Percentiles rank a stretch among this genome's conserved stretches.
phyloP scores from a whole-genome alignment of 805 yeast species.

The Saitoella complicata region DNA sequence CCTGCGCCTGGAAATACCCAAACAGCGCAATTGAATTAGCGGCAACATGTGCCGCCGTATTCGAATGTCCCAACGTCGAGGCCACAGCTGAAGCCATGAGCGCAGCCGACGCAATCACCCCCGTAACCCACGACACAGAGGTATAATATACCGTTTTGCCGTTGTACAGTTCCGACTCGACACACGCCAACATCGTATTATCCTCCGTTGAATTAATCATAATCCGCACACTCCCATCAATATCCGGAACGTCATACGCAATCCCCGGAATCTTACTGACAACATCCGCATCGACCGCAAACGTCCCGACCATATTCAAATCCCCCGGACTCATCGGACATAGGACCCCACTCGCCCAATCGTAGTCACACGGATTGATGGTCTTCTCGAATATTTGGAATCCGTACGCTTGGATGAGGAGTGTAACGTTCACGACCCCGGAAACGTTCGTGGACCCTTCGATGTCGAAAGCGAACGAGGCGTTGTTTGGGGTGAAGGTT shows the following conservation, averaged over 20 bases:
- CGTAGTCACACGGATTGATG: slow-evolving; percentile 49
- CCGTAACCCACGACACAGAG: slow-evolving; percentile 92
- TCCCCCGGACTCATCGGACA: slow-evolving; percentile 87
- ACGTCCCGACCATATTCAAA: slow-evolving; percentile 46
- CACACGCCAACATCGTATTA: slow-evolving; percentile 61
- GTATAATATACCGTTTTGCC: slow-evolving; percentile 88
- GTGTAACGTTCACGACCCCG: slow-evolving; percentile 50
- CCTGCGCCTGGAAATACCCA: slow-evolving; percentile 84
- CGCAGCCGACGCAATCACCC: slow-evolving; percentile 78
- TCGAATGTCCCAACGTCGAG: slow-evolving; percentile 74
- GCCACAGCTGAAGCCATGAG: slow-evolving; percentile 73
- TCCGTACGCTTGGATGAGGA: slow-evolving; percentile 67
- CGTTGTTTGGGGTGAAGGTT: slow-evolving; percentile 47
- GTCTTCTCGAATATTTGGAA: slow-evolving; percentile 39
- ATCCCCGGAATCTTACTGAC: slow-evolving; percentile 49
- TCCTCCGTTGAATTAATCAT: slow-evolving; percentile 26
- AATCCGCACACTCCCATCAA: slow-evolving; percentile 82
- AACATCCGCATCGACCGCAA: slow-evolving; percentile 28
- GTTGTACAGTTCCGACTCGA: slow-evolving; percentile 68
- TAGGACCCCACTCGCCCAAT: slow-evolving; percentile 30
- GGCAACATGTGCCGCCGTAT: slow-evolving; percentile 95
- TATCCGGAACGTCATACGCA: slow-evolving; percentile 82
- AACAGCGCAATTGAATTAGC: slow-evolving; percentile 85
- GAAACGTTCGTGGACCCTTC: slow-evolving; percentile 66
- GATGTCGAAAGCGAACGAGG: slow-evolving; percentile 46